phyloP scores from a whole-genome alignment of 805 yeast species.

The Naumovozyma baii region DNA sequence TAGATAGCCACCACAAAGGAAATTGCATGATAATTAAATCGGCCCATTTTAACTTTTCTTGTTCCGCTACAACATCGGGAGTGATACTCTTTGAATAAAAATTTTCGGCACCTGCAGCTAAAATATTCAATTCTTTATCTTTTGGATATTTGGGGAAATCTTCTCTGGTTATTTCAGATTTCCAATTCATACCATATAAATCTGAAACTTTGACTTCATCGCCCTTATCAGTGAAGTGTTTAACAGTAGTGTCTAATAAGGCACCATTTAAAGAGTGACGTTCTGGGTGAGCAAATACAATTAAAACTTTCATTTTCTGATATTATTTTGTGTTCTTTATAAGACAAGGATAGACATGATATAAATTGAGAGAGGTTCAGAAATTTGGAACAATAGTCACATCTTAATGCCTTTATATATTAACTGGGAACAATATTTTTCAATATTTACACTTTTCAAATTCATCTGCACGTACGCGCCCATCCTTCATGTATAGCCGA shows the following conservation, averaged over 20 bases:
- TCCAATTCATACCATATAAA: slow-evolving; percentile 19
- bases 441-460: too few species aligned
- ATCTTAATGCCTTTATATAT: too few species aligned
- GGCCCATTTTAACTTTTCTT: slow-evolving; percentile 17
- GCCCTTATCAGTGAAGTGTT: slow-evolving; percentile 12
- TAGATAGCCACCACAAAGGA: slow-evolving; percentile 19
- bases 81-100: slow-evolving; percentile 7
- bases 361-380: too few species aligned
- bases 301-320: slow-evolving; percentile 6
- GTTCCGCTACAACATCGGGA: slow-evolving; percentile 14
- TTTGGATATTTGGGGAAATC: slow-evolving; percentile 12
- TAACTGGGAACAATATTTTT: too few species aligned
- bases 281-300: slow-evolving; percentile 24
- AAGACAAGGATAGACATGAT: too few species aligned
- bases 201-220: slow-evolving; percentile 20
- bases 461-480: too few species aligned
- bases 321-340: too few species aligned
- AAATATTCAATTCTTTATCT: slow-evolving; percentile 3
- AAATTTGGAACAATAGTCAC: too few species aligned
- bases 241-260: slow-evolving; percentile 8
- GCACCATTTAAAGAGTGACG: slow-evolving; percentile 14
- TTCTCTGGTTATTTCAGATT: slow-evolving; percentile 10
- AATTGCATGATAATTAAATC: slow-evolving; percentile 14
- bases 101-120: slow-evolving; percentile 6
- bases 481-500: too few species aligned